Percentiles rank a stretch among this genome's conserved stretches.
Conservation (phyloP, 2,329 filamentous ascomycete genomes). For the Colletotrichum acutatum region DNA sequence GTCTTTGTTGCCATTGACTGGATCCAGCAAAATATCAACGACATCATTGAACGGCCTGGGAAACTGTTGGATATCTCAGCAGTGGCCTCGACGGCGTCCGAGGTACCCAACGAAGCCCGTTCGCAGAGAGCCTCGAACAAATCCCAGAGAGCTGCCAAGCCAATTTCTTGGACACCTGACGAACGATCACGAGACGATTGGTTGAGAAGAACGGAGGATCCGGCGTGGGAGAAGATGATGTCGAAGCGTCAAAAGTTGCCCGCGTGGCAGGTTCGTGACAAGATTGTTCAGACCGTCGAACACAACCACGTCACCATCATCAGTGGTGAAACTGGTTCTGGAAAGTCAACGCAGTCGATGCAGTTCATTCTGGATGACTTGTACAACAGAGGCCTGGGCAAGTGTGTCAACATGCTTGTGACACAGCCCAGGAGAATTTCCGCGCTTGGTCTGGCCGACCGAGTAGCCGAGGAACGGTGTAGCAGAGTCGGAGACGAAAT, state of each 20-base stretch:
- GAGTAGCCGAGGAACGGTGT: slow-evolving; percentile 93
- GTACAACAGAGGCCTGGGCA: slow-evolving; percentile 79
- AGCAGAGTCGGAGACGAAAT: slow-evolving; percentile 85
- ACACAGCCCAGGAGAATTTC: slow-evolving; percentile 96
- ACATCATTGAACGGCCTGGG: slow-evolving; percentile 87
- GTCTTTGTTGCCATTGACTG: slow-evolving; percentile 91
- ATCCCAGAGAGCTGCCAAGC: slow-evolving; percentile 60
- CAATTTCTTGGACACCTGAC: slow-evolving; percentile 73
- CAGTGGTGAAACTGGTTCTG: slow-evolving; percentile 95
- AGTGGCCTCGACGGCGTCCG: slow-evolving; percentile 74
- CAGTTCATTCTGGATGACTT: slow-evolving; percentile 96
- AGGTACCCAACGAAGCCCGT: slow-evolving; percentile 51
- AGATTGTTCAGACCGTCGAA: slow-evolving; percentile 80
- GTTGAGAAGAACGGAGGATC: slow-evolving; percentile 72
- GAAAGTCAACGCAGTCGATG: slow-evolving; percentile 96
- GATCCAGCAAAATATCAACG: slow-evolving; percentile 85
- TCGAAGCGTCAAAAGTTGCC: slow-evolving; percentile 78
- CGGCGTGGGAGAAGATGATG: slow-evolving; percentile 80
- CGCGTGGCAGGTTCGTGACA: slow-evolving; percentile 85
- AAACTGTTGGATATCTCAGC: slow-evolving; percentile 85
- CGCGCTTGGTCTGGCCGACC: slow-evolving; percentile 90
- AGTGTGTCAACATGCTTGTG: slow-evolving; percentile 88
- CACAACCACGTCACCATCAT: slow-evolving; percentile 93
- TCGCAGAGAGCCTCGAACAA: slow-evolving; percentile 38
- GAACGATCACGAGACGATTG: slow-evolving; percentile 73